phyloP scores from a whole-genome alignment of 2,329 filamentous ascomycete genomes.

The Fusarium stilboides region DNA sequence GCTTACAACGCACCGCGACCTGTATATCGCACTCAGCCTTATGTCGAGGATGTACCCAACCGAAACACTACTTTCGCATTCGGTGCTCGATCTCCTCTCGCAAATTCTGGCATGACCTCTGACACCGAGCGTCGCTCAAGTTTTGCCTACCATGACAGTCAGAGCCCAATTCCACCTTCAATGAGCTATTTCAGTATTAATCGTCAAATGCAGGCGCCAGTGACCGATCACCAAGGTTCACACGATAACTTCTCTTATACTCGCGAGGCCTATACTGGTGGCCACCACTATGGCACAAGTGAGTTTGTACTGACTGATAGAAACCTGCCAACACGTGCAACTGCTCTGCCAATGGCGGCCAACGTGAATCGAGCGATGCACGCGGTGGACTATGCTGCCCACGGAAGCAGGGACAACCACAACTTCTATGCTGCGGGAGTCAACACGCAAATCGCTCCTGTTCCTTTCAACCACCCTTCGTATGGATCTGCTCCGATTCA shows the following conservation, averaged over 20 bases:
- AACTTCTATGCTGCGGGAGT: background rate
- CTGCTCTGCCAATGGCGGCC: slow-evolving; percentile 3
- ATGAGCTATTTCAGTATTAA: slow-evolving; percentile 42
- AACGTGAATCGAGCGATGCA: slow-evolving; percentile 4
- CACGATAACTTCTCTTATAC: slow-evolving; percentile 21
- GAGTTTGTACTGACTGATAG: slow-evolving; percentile 30
- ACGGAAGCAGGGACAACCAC: slow-evolving; percentile 8
- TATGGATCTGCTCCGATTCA: slow-evolving; percentile 1
- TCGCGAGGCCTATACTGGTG: slow-evolving; percentile 5
- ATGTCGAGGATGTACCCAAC: slow-evolving; percentile 20
- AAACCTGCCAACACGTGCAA: slow-evolving; percentile 3
- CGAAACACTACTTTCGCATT: slow-evolving; percentile 17
- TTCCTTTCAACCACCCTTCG: background rate
- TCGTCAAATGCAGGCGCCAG: slow-evolving; percentile 42
- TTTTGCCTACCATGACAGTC: slow-evolving; percentile 44
- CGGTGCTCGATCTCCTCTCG: slow-evolving; percentile 20
- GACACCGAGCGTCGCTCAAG: slow-evolving; percentile 38
- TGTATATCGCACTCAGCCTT: slow-evolving; percentile 23
- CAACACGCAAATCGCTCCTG: slow-evolving; percentile 10
- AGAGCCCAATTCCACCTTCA: slow-evolving; percentile 39
- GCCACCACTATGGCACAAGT: slow-evolving; percentile 10
- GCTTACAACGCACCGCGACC: slow-evolving; percentile 28
- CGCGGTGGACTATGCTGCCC: background rate
- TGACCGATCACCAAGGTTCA: slow-evolving; percentile 36
- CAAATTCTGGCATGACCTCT: slow-evolving; percentile 16